Conservation (phyloP, 192 early-diverging fungal genomes). For the Funneliformis geosporum region DNA sequence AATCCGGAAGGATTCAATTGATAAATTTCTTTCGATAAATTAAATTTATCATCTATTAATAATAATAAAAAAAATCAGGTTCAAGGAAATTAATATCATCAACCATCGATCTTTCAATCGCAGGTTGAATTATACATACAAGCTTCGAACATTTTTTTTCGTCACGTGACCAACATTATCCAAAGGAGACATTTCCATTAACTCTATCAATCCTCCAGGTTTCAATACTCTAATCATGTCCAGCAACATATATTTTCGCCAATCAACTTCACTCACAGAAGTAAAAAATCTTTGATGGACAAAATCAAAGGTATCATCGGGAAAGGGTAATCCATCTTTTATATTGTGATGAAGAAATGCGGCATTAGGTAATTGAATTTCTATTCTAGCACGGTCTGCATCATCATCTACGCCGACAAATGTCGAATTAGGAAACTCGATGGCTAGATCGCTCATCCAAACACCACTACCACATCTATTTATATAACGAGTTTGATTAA, state of each 20-base stretch:
- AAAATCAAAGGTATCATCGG: slow-evolving; percentile 13
- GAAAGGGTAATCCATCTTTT: slow-evolving; percentile 9
- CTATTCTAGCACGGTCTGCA: slow-evolving; percentile 1
- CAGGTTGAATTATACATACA: background rate
- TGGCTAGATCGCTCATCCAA: slow-evolving; percentile 13
- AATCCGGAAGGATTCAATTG: background rate
- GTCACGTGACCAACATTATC: background rate
- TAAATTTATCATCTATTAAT: background rate
- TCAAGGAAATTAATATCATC: background rate
- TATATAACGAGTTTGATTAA: background rate
- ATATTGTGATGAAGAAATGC: slow-evolving; percentile 11
- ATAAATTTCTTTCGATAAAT: background rate
- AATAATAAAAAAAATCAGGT: background rate
- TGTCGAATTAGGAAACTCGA: background rate
- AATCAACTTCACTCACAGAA: background rate
- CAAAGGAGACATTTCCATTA: slow-evolving; percentile 3
- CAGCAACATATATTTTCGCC: background rate
- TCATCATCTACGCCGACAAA: slow-evolving; percentile 20
- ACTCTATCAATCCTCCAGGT: background rate
- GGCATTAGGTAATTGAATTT: slow-evolving; percentile 1
- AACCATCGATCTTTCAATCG: background rate
- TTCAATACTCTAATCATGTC: background rate
- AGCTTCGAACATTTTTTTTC: background rate
- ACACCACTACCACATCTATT: background rate
- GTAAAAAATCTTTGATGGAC: slow-evolving; percentile 19